Base-by-base conservation (phyloP, 1,284 basidiomycete genomes). In the Pisolithus thermaeus region DNA sequence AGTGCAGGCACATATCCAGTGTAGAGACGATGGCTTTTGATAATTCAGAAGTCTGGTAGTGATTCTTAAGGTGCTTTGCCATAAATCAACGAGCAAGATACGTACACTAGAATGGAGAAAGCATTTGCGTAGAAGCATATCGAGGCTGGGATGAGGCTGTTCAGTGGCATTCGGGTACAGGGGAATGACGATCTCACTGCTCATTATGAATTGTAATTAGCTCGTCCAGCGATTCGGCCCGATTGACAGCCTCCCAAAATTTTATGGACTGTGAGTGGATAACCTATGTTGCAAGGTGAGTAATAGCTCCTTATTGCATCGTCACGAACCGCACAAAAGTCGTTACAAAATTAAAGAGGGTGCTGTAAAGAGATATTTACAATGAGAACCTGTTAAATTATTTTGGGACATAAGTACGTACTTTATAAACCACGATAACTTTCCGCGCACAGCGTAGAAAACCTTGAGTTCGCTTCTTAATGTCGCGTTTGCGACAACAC, bases 351-450 rank as follows among this genome's bases (percentile, higher is more conserved):
- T 81, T 81, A 58, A 86, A 73, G 12, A 92, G 59, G 0, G 81
- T 82, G 58, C 90, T 93, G 58, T 32, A 41, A 28, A 45, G 6
- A 5, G 36, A 40, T 20, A 18, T 46, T 39, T 38, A 52, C 11
- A 14, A 36, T 49, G 53, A 64, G 48, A 56, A 52, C 18, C 44
- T 41, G 28, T 27, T 44, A 35, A 22, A 38, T 38, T 42, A 50
- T 38, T 35, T 35, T 14, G 14, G 5, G 38, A 27, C 39, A 32
- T n/a, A 12, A 20, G 23, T 8, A 75, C 87, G 63, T 62, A 92
- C 90, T 90, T 88, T 60, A 90, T 76, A 57, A 92, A 83, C 91
- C 91, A 94, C 47, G 80, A 82, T 50, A 92, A 60, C 51, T 83
- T 82, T 56, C 84, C 83, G 54, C 89, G 71, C 69, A 91, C 77